Evolutionary conservation across 352 stramenopile genomes (phyloP), one percentile per base, ranked within the genome.

Genomic region (Phytophthora rubi): DNA sequence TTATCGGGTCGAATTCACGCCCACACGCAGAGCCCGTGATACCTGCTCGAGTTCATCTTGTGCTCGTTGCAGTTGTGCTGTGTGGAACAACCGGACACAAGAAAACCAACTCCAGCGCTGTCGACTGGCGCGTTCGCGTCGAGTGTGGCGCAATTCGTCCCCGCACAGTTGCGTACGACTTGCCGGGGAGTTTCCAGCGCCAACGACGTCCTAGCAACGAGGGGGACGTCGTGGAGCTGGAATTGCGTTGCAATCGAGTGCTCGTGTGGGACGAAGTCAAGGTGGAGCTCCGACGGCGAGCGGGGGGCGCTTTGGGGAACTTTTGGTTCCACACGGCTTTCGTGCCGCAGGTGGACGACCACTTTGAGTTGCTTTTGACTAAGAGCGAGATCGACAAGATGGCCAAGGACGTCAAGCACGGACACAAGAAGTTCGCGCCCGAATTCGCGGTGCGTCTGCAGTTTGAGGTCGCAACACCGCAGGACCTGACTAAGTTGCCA

Each of bases 251-350:
- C 64, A 78, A 81, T 5, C 80, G 68, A 16, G 63, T 81, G 57
- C 55, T 91, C 7, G 64, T 93, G 21, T 90, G 75, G 76, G 85
- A 89, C 64, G 85, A 93, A 70, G 75, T 89, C 16, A 82, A 80
- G 53, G 71, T 93, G 48, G 53, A 71, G 45, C 65, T 93, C 13
- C 77, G 80, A 28, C 72, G 80, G 32, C 80, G 82, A 21, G 65
- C 72, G 9, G 79, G 80, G 18, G 60, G 60, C 6, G 76, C 76
- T 4, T 57, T 93, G 16, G 85, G 85, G 2, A 75, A 93, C 58
- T 86, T 92, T 70, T 93, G 85, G 85, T 89, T 93, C 69, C 85
- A 93, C 73, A 90, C 85, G 8, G 69, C 85, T n/a, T 93, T 93
- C 37, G 58, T 93, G 18, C 42, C 59, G 12, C 60, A 59, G n/a